Base-by-base conservation (phyloP, 495 filamentous ascomycete species). In the Letharia lupina region DNA sequence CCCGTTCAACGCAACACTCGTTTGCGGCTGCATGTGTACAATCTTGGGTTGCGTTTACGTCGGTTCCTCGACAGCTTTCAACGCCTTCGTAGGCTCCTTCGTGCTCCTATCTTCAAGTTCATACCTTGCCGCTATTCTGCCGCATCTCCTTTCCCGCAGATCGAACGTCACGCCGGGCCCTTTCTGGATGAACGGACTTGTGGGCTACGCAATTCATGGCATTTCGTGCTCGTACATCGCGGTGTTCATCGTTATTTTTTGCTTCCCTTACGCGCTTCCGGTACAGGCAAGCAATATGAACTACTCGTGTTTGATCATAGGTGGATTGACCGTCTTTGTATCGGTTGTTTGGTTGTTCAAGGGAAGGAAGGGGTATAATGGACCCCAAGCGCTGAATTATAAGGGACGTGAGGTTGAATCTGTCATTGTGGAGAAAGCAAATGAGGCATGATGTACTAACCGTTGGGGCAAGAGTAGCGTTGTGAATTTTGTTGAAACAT, bases 61-160 rank as follows among this genome's bases (percentile, higher is more conserved):
- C 12, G 89, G 87, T 33, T 84, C 78, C 47, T 79, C 79, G 0
- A 89, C 88, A 1, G 91, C 91, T 0, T 95, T 95, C 78, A 80
- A 81, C 56, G 88, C 87, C 65, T 83, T 94, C 5, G 69, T 86
- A 15, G 90, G 87, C 79, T 91, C 87, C 80, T 81, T 87, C 47
- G 75, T 88, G 4, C 83, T 91, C 64, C 79, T 93, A 20, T 84
- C 84, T 47, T 88, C 85, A 11, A 74, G 85, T 4, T 91, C 87
- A 1, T 95, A 94, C 69, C 81, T 88, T 47, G 83, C 86, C 60
- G 88, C 89, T 15, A 90, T 95, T 70, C 78, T 87, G 45, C 88
- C 89, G 1, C 87, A 93, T 71, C 67, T 93, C 12, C 71, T 90
- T 16, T 86, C 84, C 0, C 77, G 84, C 0, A 80, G 91, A 7